Evolutionary conservation across 805 yeast species (phyloP).

Genomic region (Saccharomycopsis microspora): DNA sequence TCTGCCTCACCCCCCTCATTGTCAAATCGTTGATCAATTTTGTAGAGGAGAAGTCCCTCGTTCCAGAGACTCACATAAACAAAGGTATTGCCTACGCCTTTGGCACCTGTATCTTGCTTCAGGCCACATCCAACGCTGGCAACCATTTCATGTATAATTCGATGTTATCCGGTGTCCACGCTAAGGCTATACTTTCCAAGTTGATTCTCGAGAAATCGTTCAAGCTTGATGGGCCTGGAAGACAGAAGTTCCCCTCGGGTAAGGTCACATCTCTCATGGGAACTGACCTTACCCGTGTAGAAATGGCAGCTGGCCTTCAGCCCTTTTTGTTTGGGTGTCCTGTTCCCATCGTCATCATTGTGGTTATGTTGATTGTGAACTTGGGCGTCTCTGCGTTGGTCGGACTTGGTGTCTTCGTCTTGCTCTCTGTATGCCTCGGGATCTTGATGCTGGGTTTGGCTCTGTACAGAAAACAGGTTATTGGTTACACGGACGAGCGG

Average conservation of each 20-base stretch:
- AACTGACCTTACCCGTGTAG: conserved; percentile 69
- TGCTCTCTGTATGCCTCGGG: conserved; percentile 26
- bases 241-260: conserved; percentile 44
- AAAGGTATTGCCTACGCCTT: conserved; percentile 52
- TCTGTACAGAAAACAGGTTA: conserved; percentile 40
- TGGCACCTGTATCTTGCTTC: conserved; percentile 37
- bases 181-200: conserved; percentile 53
- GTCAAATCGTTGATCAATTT: conserved; percentile 43
- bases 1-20: conserved; percentile 42
- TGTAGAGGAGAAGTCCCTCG: conserved; percentile 31
- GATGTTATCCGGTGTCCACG: conserved; percentile 53
- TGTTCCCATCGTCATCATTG: conserved; percentile 47
- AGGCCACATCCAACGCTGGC: conserved; percentile 26
- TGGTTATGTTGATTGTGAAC: conserved; percentile 51
- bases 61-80: background rate
- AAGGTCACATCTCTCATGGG: conserved; percentile 64
- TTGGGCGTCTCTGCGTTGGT: conserved; percentile 60
- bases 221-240: conserved; percentile 39
- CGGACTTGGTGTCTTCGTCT: conserved; percentile 43
- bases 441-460: conserved; percentile 28
- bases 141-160: conserved; percentile 43
- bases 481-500: conserved; percentile 51
- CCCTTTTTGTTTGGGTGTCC: conserved; percentile 47
- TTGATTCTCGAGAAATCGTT: conserved; percentile 57
- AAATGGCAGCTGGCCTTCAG: conserved; percentile 52